Base-by-base conservation (phyloP, 2,329 filamentous ascomycete genomes). In the Laburnicola sp. region DNA sequence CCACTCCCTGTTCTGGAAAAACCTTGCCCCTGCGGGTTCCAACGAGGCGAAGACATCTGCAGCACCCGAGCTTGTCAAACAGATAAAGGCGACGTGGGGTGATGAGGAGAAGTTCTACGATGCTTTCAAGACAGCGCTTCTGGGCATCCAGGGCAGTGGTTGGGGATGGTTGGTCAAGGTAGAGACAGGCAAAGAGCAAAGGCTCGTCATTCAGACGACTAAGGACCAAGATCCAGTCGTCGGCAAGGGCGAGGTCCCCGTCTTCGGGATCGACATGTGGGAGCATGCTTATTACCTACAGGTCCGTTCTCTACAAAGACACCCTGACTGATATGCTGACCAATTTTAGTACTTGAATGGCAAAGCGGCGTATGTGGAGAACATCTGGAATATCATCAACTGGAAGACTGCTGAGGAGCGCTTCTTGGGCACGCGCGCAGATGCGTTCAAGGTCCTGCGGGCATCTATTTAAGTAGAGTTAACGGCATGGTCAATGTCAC, bases 231-330 rank as follows among this genome's bases (percentile, higher is more conserved):
- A 95, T 66, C 86, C 87, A 1, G 81, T 90, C 3, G 81, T 86
- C 63, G 77, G 78, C 11, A 80, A 82, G 35, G 71, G 70, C 3
- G 82, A 86, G 58, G 80, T 83, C n/a, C 86, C 87, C 6, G 75
- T 96, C 21, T 79, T 91, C 36, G 90, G 89, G 0, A 80, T 96
- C 2, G 91, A 96, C 70, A 93, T 95, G 84, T 95, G 90, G 91
- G 91, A 96, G 76, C 91, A 96, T 76, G 91, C 91, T 0, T 96
- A 95, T 70, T 96, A 96, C 68, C 75, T 95, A 16, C 89, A 90
- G 79, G 84, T 86, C 25, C 1, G 28, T n/a, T 4, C 9, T 38
- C 22, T 8, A 2, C 45, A 3, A 4, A 26, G 25, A n/a, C 7
- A 30, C 11, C 23, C n/a, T 8, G 16, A 34, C 32, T 8, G 16